Conservation (phyloP, 139 green algal species). For the Coelastrella sp. region DNA sequence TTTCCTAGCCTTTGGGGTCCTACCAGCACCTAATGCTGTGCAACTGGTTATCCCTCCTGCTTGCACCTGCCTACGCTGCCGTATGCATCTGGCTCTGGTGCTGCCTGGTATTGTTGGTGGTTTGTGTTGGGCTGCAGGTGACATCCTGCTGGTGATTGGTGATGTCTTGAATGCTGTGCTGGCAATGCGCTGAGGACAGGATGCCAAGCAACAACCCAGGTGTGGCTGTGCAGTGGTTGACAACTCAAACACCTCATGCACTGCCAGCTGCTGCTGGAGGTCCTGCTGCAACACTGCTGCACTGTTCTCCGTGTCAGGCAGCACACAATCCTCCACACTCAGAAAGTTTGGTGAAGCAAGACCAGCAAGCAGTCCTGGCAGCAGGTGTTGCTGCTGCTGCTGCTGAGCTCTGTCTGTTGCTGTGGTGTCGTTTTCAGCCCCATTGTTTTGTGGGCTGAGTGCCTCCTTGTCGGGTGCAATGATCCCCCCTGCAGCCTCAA, state of each 20-base stretch:
- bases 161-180: neutral
- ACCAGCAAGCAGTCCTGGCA: constrained; percentile 14
- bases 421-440: neutral
- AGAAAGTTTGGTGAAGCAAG: constrained; percentile 4
- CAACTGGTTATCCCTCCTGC: neutral
- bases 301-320: neutral
- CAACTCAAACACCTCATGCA: neutral
- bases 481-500: constrained; percentile 25
- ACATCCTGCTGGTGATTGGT: neutral
- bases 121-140: neutral
- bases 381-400: neutral
- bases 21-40: too few relatives aligned
- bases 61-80: neutral
- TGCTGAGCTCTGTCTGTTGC: neutral
- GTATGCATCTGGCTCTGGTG: neutral
- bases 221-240: neutral
- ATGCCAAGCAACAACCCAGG: constrained; percentile 35
- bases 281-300: constrained; percentile 8
- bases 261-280: neutral
- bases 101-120: neutral
- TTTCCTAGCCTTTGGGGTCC: too few relatives aligned
- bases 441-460: neutral
- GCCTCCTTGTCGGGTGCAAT: neutral
- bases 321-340: neutral
- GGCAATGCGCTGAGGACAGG: neutral